Conservation (phyloP, 1,284 basidiomycete species). For the Sanghuangporus weigelae region DNA sequence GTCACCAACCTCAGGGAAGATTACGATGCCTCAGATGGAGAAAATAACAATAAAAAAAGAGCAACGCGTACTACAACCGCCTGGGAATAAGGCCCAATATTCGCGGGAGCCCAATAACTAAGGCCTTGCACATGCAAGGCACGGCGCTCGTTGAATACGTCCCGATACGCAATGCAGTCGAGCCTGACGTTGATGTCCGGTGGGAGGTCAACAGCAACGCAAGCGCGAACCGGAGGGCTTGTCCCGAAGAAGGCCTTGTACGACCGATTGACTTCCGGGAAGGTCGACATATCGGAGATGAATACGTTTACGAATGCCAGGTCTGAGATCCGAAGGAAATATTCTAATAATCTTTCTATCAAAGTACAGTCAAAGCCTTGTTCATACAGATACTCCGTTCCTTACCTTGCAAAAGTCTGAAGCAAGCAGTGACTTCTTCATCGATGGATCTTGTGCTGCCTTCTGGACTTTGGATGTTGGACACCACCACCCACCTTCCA, state of each 20-base stretch:
- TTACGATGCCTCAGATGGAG: background rate
- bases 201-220: conserved; percentile 76
- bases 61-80: conserved; percentile 59
- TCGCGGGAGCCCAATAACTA: conserved; percentile 98
- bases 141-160: conserved; percentile 43
- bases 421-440: conserved; percentile 61
- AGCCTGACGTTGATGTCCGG: conserved; percentile 53
- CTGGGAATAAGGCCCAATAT: conserved; percentile 98
- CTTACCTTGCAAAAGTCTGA: conserved; percentile 51
- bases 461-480: conserved; percentile 42
- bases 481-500: conserved; percentile 48
- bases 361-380: conserved; percentile 53
- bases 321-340: background rate
- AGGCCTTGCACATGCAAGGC: conserved; percentile 91
- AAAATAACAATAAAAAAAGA: background rate
- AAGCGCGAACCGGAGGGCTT: conserved; percentile 91
- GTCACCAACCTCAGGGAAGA: conserved; percentile 51
- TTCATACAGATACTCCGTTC: background rate
- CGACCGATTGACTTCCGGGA: conserved; percentile 70
- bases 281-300: conserved; percentile 76
- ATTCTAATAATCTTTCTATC: conserved; percentile 3
- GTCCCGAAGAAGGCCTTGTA: conserved; percentile 84
- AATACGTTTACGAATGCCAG: conserved; percentile 75
- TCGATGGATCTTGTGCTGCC: conserved; percentile 37
- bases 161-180: conserved; percentile 71